Evolutionary conservation across 2,329 filamentous ascomycete genomes (phyloP).

Genomic region (Pyricularia grisea): DNA sequence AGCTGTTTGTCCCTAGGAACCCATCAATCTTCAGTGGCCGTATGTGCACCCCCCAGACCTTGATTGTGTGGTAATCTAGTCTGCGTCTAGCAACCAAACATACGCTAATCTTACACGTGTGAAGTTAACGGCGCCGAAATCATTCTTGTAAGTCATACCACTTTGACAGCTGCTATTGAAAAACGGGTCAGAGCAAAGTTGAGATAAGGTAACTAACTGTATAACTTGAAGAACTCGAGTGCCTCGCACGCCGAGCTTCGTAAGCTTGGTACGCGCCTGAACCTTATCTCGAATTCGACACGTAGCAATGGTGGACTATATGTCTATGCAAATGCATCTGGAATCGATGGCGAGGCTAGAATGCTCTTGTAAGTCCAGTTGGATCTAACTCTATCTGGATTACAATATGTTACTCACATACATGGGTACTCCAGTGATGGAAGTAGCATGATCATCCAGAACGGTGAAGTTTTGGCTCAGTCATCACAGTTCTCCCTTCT

Average conservation of each 20-base stretch:
- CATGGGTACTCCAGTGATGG: slow-evolving; percentile 7
- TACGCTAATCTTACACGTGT: not conserved
- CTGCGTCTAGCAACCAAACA: not conserved
- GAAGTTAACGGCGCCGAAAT: slow-evolving; percentile 13
- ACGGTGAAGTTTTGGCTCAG: slow-evolving; percentile 12
- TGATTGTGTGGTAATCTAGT: not conserved
- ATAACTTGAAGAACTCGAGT: slow-evolving; percentile 13
- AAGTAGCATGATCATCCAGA: slow-evolving; percentile 11
- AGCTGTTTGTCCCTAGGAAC: slow-evolving; percentile 20
- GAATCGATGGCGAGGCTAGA: slow-evolving; percentile 18
- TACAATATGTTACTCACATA: not conserved
- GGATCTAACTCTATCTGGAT: not conserved
- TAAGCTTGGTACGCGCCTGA: slow-evolving; percentile 55
- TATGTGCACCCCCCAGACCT: not conserved
- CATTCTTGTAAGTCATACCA: slow-evolving; percentile 9
- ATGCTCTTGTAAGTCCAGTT: slow-evolving; percentile 29
- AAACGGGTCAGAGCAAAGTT: not conserved
- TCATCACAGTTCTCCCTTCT: slow-evolving; percentile 11
- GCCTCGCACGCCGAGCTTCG: slow-evolving; percentile 39
- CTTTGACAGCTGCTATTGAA: not conserved
- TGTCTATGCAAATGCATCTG: slow-evolving; percentile 27
- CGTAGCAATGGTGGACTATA: slow-evolving; percentile 51
- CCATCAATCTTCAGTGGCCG: slow-evolving; percentile 10
- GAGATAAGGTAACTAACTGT: not conserved
- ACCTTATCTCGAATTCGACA: slow-evolving; percentile 58